Evolutionary conservation across 2,329 filamentous ascomycete genomes (phyloP).

Genomic region (Aspergillus bombycis): DNA sequence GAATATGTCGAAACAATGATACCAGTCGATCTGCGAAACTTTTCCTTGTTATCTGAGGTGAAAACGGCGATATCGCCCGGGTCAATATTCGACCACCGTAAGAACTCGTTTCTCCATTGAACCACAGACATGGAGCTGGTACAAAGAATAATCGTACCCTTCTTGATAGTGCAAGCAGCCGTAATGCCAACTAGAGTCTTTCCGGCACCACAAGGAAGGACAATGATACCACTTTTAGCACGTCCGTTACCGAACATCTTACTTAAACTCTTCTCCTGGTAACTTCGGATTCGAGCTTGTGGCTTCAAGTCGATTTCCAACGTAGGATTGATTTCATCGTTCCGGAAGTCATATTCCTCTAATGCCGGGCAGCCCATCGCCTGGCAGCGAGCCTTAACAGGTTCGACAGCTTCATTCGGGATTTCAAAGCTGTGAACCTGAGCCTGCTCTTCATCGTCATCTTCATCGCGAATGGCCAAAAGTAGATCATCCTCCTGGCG

Average conservation of each 20-base stretch:
- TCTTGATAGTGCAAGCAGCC: slow-evolving; percentile 95
- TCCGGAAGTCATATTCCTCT: slow-evolving; percentile 96
- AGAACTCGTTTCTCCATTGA: slow-evolving; percentile 94
- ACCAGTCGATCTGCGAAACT: slow-evolving; percentile 85
- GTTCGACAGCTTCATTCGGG: slow-evolving; percentile 76
- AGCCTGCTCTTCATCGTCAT: slow-evolving; percentile 81
- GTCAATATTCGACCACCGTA: slow-evolving; percentile 99
- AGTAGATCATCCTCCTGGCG: slow-evolving; percentile 67
- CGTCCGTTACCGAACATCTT: slow-evolving; percentile 99
- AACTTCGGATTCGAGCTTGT: slow-evolving; percentile 85
- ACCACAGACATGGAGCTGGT: slow-evolving; percentile 98
- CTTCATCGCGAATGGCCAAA: slow-evolving; percentile 70
- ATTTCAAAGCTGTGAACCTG: slow-evolving; percentile 95
- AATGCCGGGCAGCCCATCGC: slow-evolving; percentile 84
- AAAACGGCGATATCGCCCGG: slow-evolving; percentile 93
- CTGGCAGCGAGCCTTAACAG: slow-evolving; percentile 85
- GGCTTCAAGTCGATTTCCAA: slow-evolving; percentile 92
- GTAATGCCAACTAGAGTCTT: slow-evolving; percentile 99
- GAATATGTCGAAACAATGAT: slow-evolving; percentile 98
- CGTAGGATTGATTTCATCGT: slow-evolving; percentile 85
- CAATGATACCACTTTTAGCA: slow-evolving; percentile 96
- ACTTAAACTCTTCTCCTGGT: slow-evolving; percentile 95
- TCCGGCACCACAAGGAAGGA: slow-evolving; percentile 91
- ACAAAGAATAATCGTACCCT: slow-evolving; percentile 91
- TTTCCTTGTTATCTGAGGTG: slow-evolving; percentile 87